Evolutionary conservation across 2,329 filamentous ascomycete genomes (phyloP).

Genomic region (Paraphaeosphaeria minitans): DNA sequence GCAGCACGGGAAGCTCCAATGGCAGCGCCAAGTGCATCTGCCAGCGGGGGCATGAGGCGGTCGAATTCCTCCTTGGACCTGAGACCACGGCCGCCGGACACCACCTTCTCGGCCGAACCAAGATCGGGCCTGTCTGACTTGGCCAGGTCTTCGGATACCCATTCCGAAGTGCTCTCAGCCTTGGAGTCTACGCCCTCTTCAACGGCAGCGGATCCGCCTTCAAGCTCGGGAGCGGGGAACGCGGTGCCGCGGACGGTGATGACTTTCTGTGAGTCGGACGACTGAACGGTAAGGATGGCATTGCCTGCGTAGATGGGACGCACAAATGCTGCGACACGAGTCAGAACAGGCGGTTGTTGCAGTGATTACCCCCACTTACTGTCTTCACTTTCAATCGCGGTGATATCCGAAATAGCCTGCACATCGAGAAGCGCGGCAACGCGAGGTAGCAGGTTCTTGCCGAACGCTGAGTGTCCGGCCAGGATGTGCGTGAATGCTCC

Average conservation of each 20-base stretch:
- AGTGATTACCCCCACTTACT: slow-evolving; percentile 56
- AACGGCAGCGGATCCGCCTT: slow-evolving; percentile 74
- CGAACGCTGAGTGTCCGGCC: slow-evolving; percentile 90
- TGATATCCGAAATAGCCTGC: slow-evolving; percentile 94
- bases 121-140: slow-evolving; percentile 95
- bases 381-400: slow-evolving; percentile 81
- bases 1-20: slow-evolving; percentile 94
- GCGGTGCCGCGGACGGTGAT: slow-evolving; percentile 93
- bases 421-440: slow-evolving; percentile 89
- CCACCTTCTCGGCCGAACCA: slow-evolving; percentile 84
- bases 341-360: slow-evolving; percentile 1
- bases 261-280: slow-evolving; percentile 81
- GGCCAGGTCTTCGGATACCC: slow-evolving; percentile 90
- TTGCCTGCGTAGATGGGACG: slow-evolving; percentile 98
- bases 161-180: slow-evolving; percentile 73
- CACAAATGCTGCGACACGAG: slow-evolving; percentile 68
- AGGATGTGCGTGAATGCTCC: slow-evolving; percentile 92
- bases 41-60: slow-evolving; percentile 85
- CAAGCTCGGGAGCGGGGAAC: slow-evolving; percentile 75
- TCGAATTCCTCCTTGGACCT: slow-evolving; percentile 99
- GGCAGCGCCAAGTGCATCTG: slow-evolving; percentile 91
- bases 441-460: slow-evolving; percentile 90
- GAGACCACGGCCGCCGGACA: slow-evolving; percentile 90
- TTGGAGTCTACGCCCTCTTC: slow-evolving; percentile 87
- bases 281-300: slow-evolving; percentile 94